Evolutionary conservation across 176 grass and related monocot genomes (phyloP).

Genomic region (Oryza meyeriana): DNA sequence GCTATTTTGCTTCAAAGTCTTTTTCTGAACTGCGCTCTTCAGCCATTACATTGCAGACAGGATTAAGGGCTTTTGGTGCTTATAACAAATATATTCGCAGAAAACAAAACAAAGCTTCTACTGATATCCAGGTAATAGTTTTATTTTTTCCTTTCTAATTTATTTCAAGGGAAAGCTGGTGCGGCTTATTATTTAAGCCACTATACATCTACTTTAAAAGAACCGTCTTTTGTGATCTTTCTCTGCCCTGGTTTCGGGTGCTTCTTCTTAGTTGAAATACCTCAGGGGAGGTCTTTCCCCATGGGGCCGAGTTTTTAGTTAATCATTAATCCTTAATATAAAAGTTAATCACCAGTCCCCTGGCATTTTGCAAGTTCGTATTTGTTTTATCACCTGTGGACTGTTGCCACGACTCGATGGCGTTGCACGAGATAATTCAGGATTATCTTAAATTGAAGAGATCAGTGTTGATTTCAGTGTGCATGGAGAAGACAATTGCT

Average conservation of each 20-base stretch:
- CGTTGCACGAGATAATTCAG: slow-evolving; percentile 48
- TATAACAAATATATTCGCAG: slow-evolving; percentile 52
- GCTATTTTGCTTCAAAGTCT: slow-evolving; percentile 53
- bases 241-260: no score
- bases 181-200: neutral
- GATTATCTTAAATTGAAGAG: slow-evolving; percentile 55
- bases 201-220: neutral
- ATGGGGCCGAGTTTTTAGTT: no score
- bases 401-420: slow-evolving; percentile 55
- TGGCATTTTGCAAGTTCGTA: neutral
- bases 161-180: neutral
- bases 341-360: neutral
- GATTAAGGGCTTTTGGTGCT: slow-evolving; percentile 66
- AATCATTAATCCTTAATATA: neutral
- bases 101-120: slow-evolving; percentile 69
- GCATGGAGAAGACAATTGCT: slow-evolving; percentile 68
- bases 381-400: slow-evolving; percentile 20
- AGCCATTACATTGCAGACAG: slow-evolving; percentile 71
- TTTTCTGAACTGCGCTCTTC: slow-evolving; percentile 50
- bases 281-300: no score
- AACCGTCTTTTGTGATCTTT: no score
- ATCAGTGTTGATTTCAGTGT: slow-evolving; percentile 75
- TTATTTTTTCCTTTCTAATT: neutral
- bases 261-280: no score
- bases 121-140: slow-evolving; percentile 59